Percentiles rank a stretch among this genome's conserved stretches.
Evolutionary conservation across 2,329 filamentous ascomycete species (phyloP).

Genomic region (Phialophora macrospora): DNA sequence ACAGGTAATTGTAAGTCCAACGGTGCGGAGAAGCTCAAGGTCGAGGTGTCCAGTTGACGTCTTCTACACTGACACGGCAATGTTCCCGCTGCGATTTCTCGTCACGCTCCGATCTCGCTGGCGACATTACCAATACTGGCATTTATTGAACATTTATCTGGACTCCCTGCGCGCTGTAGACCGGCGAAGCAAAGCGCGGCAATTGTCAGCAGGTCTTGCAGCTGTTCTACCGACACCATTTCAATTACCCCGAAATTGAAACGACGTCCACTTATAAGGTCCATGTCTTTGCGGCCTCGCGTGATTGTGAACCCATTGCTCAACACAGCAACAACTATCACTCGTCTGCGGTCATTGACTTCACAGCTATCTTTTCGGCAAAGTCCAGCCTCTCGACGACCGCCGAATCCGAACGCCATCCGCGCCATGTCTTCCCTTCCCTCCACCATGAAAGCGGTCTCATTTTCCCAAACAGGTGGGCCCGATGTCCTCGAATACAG

Average conservation of each 20-base stretch:
- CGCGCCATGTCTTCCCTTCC: slow-evolving; percentile 36
- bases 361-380: slow-evolving; percentile 16
- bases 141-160: not conserved
- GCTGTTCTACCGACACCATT: not conserved
- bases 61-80: not conserved
- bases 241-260: slow-evolving; percentile 5
- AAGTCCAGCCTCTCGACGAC: not conserved
- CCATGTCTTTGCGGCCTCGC: slow-evolving; percentile 18
- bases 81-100: slow-evolving; percentile 1
- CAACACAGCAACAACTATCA: slow-evolving; percentile 16
- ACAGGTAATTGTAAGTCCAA: not conserved
- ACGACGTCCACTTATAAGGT: not conserved
- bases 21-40: slow-evolving; percentile 10
- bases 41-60: slow-evolving; percentile 2
- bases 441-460: slow-evolving; percentile 71
- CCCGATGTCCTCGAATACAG: slow-evolving; percentile 73
- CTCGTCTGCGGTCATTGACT: slow-evolving; percentile 17
- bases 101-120: slow-evolving; percentile 10
- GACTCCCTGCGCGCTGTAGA: not conserved
- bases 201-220: slow-evolving; percentile 7
- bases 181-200: not conserved
- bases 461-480: slow-evolving; percentile 73
- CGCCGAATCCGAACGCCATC: not conserved
- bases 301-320: slow-evolving; percentile 11
- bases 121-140: slow-evolving; percentile 1